Percentiles rank a stretch among this genome's conserved stretches.
Evolutionary conservation across 495 filamentous ascomycete genomes (phyloP).

Genomic region (Rhizodiscina lignyota): DNA sequence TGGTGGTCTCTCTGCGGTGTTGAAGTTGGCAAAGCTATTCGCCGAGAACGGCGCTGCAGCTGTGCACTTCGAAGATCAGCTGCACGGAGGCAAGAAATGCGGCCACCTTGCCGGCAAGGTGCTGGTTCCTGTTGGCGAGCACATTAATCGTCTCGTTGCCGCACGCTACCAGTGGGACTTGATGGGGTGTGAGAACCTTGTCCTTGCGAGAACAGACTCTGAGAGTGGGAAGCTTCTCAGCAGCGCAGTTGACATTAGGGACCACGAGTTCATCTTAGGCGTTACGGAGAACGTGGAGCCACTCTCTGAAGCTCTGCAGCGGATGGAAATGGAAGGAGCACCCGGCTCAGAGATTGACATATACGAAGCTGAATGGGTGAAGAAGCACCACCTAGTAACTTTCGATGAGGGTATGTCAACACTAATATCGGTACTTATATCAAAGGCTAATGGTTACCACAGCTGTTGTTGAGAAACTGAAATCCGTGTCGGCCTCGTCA

Average conservation of each 20-base stretch:
- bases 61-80: conserved; percentile 94
- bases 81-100: conserved; percentile 97
- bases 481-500: conserved; percentile 39
- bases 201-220: conserved; percentile 89
- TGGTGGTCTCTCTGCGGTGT: conserved; percentile 76
- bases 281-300: conserved; percentile 57
- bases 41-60: conserved; percentile 96
- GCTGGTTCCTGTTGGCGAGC: conserved; percentile 80
- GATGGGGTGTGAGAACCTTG: conserved; percentile 86
- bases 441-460: background rate
- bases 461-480: conserved; percentile 61
- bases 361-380: conserved; percentile 82
- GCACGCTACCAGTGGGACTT: conserved; percentile 95
- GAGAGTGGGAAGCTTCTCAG: conserved; percentile 84
- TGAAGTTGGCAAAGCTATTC: conserved; percentile 95
- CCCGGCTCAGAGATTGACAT: conserved; percentile 62
- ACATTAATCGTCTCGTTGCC: conserved; percentile 86
- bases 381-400: conserved; percentile 67
- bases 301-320: conserved; percentile 75
- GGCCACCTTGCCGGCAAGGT: conserved; percentile 96
- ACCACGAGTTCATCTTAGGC: conserved; percentile 93
- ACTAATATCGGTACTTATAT: background rate
- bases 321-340: conserved; percentile 70
- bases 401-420: conserved; percentile 62
- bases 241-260: conserved; percentile 78